A percentile compares a stretch with the other conserved stretches of the same genome.
Evolutionary conservation across 2,329 filamentous ascomycete species (phyloP).

Genomic region (Colletotrichum higginsianum): DNA sequence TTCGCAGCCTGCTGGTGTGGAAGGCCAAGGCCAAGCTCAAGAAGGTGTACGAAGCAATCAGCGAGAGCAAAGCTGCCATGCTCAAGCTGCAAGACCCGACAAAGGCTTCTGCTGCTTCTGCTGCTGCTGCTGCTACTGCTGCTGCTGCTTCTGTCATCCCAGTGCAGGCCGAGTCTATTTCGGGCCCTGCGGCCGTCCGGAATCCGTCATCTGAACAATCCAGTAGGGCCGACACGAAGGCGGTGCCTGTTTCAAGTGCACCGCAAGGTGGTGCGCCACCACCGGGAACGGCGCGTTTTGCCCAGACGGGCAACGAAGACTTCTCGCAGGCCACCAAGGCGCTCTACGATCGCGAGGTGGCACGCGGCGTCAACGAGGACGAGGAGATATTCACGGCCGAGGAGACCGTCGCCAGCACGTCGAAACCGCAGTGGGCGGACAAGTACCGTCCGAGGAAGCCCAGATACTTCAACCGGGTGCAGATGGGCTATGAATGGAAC

Average conservation of each 20-base stretch:
- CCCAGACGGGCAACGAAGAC: constrained; percentile 79
- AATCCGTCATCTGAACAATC: constrained; percentile 38
- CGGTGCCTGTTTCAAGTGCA: constrained; percentile 27
- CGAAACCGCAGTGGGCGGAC: constrained; percentile 83
- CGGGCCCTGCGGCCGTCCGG: constrained; percentile 29
- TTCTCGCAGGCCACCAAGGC: constrained; percentile 90
- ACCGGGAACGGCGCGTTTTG: constrained; percentile 77
- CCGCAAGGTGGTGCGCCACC: constrained; percentile 56
- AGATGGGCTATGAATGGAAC: constrained; percentile 99
- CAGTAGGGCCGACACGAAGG: constrained; percentile 48
- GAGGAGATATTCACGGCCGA: constrained; percentile 97
- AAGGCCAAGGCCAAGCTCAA: constrained; percentile 91
- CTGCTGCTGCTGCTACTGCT: too few relatives aligned
- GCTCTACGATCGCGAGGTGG: constrained; percentile 92
- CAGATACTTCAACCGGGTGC: constrained; percentile 96
- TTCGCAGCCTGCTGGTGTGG: constrained; percentile 88
- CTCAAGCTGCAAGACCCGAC: constrained; percentile 78
- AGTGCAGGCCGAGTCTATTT: constrained; percentile 54
- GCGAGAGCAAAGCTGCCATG: constrained; percentile 70
- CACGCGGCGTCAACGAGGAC: constrained; percentile 90
- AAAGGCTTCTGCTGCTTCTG: constrained; percentile 64
- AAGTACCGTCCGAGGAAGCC: constrained; percentile 93
- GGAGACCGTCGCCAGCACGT: constrained; percentile 78
- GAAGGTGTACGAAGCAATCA: constrained; percentile 82
- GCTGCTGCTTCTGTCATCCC: too few relatives aligned